Conservation (phyloP, 192 early-diverging fungal species). For the Backusella macrospora region DNA sequence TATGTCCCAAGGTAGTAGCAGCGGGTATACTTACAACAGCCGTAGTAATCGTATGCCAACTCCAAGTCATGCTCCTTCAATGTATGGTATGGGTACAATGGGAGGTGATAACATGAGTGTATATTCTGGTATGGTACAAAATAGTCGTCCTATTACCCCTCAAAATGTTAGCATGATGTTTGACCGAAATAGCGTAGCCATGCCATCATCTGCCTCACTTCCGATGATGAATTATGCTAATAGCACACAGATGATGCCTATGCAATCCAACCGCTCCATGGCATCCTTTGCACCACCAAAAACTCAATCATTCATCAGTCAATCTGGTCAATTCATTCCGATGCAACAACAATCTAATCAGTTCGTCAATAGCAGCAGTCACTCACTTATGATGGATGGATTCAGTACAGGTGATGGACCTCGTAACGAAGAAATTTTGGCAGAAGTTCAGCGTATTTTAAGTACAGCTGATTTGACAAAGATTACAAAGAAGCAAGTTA, state of each 20-base stretch:
- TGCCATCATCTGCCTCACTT: slow-evolving; percentile 28
- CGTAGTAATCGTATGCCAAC: neutral
- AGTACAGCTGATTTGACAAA: slow-evolving; percentile 68
- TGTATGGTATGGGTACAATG: slow-evolving; percentile 13
- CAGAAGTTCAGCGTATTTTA: slow-evolving; percentile 74
- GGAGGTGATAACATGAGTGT: slow-evolving; percentile 16
- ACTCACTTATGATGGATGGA: slow-evolving; percentile 29
- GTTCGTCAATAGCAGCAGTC: slow-evolving; percentile 15
- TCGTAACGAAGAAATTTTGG: slow-evolving; percentile 71
- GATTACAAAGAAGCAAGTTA: slow-evolving; percentile 88
- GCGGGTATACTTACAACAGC: slow-evolving; percentile 22
- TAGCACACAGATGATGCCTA: slow-evolving; percentile 19
- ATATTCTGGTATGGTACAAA: slow-evolving; percentile 7
- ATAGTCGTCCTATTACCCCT: neutral
- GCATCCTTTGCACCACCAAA: slow-evolving; percentile 8
- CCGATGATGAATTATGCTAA: slow-evolving; percentile 22
- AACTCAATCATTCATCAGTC: slow-evolving; percentile 7
- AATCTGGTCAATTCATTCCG: slow-evolving; percentile 19
- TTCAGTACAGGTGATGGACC: slow-evolving; percentile 22
- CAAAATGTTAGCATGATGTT: slow-evolving; percentile 1
- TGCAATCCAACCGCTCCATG: slow-evolving; percentile 12
- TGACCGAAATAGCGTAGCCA: slow-evolving; percentile 18
- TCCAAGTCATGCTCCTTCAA: neutral
- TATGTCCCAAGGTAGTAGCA: slow-evolving; percentile 43
- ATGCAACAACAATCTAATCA: slow-evolving; percentile 6